These are phyloP conservation scores for Xylaria scruposa DNA, from an alignment of 495 filamentous ascomycete species.

Conservation along the genomic window DNA sequence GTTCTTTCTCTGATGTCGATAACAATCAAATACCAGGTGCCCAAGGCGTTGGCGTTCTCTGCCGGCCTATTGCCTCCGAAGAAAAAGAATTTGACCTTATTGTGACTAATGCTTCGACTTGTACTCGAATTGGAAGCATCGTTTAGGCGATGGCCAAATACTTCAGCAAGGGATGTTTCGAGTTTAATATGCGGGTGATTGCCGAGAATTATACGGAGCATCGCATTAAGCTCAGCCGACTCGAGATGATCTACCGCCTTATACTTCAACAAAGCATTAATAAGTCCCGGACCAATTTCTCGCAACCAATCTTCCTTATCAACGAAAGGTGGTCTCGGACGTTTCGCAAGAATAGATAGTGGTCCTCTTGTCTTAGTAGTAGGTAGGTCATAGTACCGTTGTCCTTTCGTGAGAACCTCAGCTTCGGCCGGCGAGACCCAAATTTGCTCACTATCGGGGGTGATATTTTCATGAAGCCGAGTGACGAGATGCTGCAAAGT, in stretches of 20 bases:
- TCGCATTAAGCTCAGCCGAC: not conserved
- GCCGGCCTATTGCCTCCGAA: not conserved
- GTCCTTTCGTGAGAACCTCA: not conserved
- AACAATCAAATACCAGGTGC: not conserved
- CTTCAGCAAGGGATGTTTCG: not conserved
- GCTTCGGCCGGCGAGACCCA: not conserved
- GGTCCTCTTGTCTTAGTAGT: not conserved
- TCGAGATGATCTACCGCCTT: not conserved
- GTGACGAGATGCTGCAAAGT: not conserved
- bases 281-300: not conserved
- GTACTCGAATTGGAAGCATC: not conserved
- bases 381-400: not conserved
- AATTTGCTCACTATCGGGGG: not conserved
- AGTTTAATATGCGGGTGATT: not conserved
- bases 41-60: not conserved
- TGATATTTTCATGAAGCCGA: not conserved
- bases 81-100: not conserved
- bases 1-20: not conserved
- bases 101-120: not conserved
- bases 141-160: not conserved
- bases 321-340: not conserved
- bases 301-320: not conserved
- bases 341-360: not conserved
- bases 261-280: not conserved
- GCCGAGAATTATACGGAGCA: not conserved